Evolutionary conservation across 2,329 filamentous ascomycete species (phyloP).

Genomic region (Venturiaceae sp.): DNA sequence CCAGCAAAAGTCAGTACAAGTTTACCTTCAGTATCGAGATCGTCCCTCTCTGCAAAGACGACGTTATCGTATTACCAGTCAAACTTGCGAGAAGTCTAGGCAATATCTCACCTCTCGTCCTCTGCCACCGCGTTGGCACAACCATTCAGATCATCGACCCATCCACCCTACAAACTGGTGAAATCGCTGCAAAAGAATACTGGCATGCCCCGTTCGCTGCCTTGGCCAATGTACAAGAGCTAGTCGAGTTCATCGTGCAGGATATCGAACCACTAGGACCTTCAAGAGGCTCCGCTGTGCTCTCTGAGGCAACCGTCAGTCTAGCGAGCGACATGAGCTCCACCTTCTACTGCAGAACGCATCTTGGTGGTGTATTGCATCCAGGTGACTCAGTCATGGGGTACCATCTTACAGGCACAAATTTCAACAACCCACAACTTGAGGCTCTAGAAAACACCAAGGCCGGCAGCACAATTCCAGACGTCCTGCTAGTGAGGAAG

Average conservation of each 20-base stretch:
- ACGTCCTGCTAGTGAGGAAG: constrained; percentile 95
- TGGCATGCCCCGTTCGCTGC: constrained; percentile 84
- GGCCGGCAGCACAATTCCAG: constrained; percentile 67
- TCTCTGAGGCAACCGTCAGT: constrained; percentile 82
- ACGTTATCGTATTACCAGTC: constrained; percentile 86
- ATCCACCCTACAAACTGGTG: constrained; percentile 80
- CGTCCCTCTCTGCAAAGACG: constrained; percentile 94
- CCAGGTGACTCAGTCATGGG: constrained; percentile 89
- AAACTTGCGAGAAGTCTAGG: constrained; percentile 79
- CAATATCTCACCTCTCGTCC: constrained; percentile 76
- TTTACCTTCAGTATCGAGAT: constrained; percentile 85
- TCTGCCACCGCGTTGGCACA: constrained; percentile 85
- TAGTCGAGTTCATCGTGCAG: constrained; percentile 89
- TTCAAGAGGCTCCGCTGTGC: constrained; percentile 69
- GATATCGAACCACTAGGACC: constrained; percentile 77
- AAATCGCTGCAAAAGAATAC: constrained; percentile 73
- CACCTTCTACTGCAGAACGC: constrained; percentile 83
- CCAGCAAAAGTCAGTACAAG: constrained; percentile 84
- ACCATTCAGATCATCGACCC: constrained; percentile 85
- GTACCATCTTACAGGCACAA: constrained; percentile 81
- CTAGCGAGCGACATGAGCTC: constrained; percentile 77
- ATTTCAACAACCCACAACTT: constrained; percentile 84
- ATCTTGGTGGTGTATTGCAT: constrained; percentile 76
- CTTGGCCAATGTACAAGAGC: constrained; percentile 71
- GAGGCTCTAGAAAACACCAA: constrained; percentile 72